phyloP scores from a whole-genome alignment of 2,329 filamentous ascomycete species.

The Chalaropsis thielavioides region DNA sequence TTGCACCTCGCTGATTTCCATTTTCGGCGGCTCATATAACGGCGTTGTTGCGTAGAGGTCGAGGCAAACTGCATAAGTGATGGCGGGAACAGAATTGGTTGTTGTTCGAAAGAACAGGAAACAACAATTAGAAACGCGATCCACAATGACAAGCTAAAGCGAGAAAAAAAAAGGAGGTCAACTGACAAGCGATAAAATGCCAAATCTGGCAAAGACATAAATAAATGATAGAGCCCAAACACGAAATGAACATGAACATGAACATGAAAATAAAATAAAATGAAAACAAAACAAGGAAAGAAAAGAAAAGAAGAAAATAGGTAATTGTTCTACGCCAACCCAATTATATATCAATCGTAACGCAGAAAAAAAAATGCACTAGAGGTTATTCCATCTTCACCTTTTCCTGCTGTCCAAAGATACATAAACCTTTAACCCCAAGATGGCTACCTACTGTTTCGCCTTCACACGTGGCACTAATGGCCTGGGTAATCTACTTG shows the following conservation, averaged over 20 bases:
- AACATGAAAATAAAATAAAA: background rate
- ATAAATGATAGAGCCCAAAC: background rate
- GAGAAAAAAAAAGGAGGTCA: slow-evolving; percentile 9
- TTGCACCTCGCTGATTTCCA: slow-evolving; percentile 52
- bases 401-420: too few relatives aligned
- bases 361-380: too few relatives aligned
- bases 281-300: too few relatives aligned
- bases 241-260: background rate
- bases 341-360: too few relatives aligned
- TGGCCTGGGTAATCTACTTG: background rate
- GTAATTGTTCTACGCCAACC: too few relatives aligned
- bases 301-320: too few relatives aligned
- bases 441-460: too few relatives aligned
- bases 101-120: background rate
- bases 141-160: background rate
- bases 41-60: background rate
- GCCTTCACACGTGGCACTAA: background rate
- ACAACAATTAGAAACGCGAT: background rate
- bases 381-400: too few relatives aligned
- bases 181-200: background rate
- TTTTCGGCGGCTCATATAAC: slow-evolving; percentile 23
- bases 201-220: background rate
- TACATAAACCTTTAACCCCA: too few relatives aligned
- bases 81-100: background rate
- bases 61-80: background rate